Evolutionary conservation across 169 alveolate species (phyloP), one percentile per base, ranked within the genome.

Genomic region (Perkinsus marinus): DNA sequence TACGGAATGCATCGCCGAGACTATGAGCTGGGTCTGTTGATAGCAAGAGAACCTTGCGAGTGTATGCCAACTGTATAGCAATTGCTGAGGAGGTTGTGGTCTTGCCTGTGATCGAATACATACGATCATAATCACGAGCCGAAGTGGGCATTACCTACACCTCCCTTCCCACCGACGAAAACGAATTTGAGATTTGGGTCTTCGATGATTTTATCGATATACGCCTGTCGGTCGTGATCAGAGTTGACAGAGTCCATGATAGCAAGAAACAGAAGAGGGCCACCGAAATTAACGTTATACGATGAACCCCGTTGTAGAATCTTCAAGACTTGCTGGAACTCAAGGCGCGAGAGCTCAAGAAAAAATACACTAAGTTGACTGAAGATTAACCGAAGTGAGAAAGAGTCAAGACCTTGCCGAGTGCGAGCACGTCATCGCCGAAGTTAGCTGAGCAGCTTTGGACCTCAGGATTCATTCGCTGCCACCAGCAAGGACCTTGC

Each of bases 21-120:
- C 96, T 97, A 94, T 97, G 99, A 41, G 99, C 98, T 43, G 99
- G 99, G 92, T 97, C 99, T 22, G 99, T 97, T 7, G 98, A 96
- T 17, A 97, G 96, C 41, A 97, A 96, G 91, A 97, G 93, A n/a
- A 96, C 97, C 34, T 57, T 57, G 79, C 97, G 95, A 92, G 13
- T 90, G 39, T 39, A 39, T 30, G 39, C 69, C n/a, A 43, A 41
- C n/a, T 39, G 37, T 39, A 34, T 57, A 95, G 90, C 98, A 93
- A 22, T 47, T 39, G 91, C 57, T 22, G 46, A 37, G 57, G 39
- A 30, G 39, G 68, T 39, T 90, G 39, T 47, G 68, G 68, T 94
- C 94, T 92, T 95, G 94, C 22, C 98, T 95, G 92, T 96, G 91
- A 36, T 95, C 93, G 19, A 97, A 95, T 39, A 98, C 97, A 43